Conservation (phyloP, 2,329 filamentous ascomycete genomes). For the Calonectria montana region DNA sequence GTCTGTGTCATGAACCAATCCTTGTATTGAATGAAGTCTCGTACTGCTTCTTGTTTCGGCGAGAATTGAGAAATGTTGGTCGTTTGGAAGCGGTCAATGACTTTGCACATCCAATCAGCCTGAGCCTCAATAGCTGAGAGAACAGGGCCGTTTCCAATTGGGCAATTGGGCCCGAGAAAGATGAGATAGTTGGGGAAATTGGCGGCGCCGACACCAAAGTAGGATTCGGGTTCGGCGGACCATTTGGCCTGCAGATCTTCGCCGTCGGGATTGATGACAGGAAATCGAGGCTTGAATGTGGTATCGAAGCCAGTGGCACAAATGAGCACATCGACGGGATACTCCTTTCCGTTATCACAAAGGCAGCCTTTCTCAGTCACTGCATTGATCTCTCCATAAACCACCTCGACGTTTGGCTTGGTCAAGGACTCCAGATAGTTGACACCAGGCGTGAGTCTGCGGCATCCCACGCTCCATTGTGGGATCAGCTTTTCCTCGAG, state of each 20-base stretch:
- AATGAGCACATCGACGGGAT: conserved; percentile 66
- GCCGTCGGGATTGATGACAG: conserved; percentile 60
- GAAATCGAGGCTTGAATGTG: conserved; percentile 64
- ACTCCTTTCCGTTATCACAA: conserved; percentile 59
- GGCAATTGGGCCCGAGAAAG: conserved; percentile 55
- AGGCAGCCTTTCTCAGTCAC: conserved; percentile 59
- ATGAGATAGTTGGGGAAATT: conserved; percentile 67
- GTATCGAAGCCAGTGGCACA: conserved; percentile 70
- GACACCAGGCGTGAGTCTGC: conserved; percentile 62
- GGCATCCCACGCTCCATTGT: conserved; percentile 59
- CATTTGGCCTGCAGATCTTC: conserved; percentile 62
- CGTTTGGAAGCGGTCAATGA: conserved; percentile 62
- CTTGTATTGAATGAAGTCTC: conserved; percentile 61
- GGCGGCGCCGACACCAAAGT: conserved; percentile 65
- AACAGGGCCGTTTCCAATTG: conserved; percentile 51
- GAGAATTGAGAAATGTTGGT: conserved; percentile 54
- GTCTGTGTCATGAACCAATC: conserved; percentile 56
- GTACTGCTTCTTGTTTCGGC: conserved; percentile 58
- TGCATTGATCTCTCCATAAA: conserved; percentile 50
- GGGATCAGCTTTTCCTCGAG: conserved; percentile 65
- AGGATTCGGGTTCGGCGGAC: conserved; percentile 58
- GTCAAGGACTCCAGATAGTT: conserved; percentile 60
- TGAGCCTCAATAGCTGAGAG: conserved; percentile 58
- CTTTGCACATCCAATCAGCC: conserved; percentile 61
- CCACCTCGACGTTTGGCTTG: conserved; percentile 60